Evolutionary conservation across 2,329 filamentous ascomycete species (phyloP).

Genomic region (Monosporascus sp.): DNA sequence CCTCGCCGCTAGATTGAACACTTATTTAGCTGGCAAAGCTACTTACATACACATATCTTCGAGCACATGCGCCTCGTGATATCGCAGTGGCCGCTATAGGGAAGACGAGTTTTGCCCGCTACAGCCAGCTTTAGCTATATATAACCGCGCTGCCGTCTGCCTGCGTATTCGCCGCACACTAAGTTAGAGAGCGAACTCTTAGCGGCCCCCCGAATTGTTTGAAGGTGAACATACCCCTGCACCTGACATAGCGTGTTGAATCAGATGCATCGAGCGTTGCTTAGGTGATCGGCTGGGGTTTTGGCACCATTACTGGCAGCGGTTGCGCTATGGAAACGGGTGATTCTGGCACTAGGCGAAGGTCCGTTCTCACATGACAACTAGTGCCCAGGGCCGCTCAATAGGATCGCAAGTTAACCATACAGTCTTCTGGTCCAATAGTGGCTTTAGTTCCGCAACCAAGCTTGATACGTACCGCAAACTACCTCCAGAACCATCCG

Average conservation of each 20-base stretch:
- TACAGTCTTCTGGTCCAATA: conserved; percentile 15
- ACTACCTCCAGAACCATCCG: conserved; percentile 17
- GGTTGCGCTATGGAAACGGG: conserved; percentile 32
- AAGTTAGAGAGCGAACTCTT: neutral
- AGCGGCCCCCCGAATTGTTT: neutral
- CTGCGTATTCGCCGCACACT: neutral
- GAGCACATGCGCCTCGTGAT: neutral
- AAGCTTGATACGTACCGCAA: conserved; percentile 23
- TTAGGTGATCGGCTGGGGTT: conserved; percentile 26
- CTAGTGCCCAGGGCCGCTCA: conserved; percentile 11
- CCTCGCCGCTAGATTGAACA: neutral
- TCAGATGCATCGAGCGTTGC: conserved; percentile 27
- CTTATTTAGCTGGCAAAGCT: neutral
- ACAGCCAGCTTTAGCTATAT: neutral
- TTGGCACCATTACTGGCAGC: conserved; percentile 26
- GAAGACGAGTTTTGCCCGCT: neutral
- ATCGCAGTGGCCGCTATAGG: neutral
- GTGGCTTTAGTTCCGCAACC: conserved; percentile 25
- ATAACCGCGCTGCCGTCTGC: neutral
- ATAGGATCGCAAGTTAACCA: conserved; percentile 18
- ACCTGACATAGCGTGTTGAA: conserved; percentile 8
- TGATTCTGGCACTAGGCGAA: conserved; percentile 32
- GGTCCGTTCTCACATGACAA: conserved; percentile 23
- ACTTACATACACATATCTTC: neutral
- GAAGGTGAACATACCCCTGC: neutral